Percentiles rank a stretch among this genome's conserved stretches.
phyloP scores from a whole-genome alignment of 2,329 filamentous ascomycete genomes.

The Neofusicoccum parvum region DNA sequence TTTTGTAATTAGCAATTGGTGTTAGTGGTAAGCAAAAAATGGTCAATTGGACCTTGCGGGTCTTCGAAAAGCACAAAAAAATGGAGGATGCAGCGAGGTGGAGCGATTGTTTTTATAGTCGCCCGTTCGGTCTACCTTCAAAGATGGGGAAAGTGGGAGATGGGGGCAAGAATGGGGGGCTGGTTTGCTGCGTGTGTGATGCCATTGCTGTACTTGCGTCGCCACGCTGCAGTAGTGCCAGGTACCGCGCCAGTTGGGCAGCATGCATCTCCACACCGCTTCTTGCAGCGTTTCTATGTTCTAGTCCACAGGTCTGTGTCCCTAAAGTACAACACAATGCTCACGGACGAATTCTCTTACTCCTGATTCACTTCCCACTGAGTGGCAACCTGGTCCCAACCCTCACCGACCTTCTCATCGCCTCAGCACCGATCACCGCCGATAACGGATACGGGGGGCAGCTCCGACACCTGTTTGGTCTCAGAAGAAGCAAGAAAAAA shows the following conservation, averaged over 20 bases:
- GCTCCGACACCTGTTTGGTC: too few species aligned
- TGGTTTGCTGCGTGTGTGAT: neutral
- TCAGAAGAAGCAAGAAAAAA: neutral
- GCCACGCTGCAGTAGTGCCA: slow-evolving; percentile 15
- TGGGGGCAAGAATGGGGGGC: slow-evolving; percentile 13
- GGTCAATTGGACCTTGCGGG: neutral
- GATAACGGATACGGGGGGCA: too few species aligned
- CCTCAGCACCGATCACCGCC: too few species aligned
- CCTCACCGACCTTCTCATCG: too few species aligned
- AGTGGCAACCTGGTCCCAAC: too few species aligned
- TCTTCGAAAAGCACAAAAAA: neutral
- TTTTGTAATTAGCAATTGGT: neutral
- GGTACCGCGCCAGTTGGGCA: slow-evolving; percentile 1
- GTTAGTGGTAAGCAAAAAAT: neutral
- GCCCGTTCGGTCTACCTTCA: neutral
- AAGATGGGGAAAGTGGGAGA: slow-evolving; percentile 2
- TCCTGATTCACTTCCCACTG: too few species aligned
- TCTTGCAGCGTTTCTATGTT: neutral
- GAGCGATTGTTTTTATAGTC: neutral
- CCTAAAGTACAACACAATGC: too few species aligned
- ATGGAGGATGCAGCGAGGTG: neutral
- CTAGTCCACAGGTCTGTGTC: too few species aligned
- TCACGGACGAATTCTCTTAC: too few species aligned
- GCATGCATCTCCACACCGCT: neutral
- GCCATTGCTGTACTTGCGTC: neutral